Evolutionary conservation across 179 eudicot genomes (phyloP), one percentile per base, ranked within the genome.

Genomic region (Monotropa hypopitys): DNA sequence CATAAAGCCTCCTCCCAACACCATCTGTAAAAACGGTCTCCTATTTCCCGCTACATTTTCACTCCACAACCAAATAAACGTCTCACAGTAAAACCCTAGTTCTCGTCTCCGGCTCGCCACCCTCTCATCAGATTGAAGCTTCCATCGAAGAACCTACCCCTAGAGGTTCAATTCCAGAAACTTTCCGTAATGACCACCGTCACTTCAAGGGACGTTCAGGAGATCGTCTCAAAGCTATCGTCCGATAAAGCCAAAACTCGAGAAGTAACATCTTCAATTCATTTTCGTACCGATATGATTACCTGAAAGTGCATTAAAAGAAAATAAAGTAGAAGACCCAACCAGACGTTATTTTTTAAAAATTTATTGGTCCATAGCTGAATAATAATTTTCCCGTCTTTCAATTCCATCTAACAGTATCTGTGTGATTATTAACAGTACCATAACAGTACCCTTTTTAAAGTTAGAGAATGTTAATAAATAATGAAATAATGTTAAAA

Each of bases 241-340:
- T 87, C 96, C 61, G 94, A 90, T 68, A 94, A 90, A 88, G 83
- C 89, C 16, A 90, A 87, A 86, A 28, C 82, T 63, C 92, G 97
- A 43, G 97, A 94, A 80, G 98, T 92, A 93, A 76, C 11, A 0
- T 73, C 62, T 66, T 33, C 63, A 32, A 5, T 51, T 38, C 72
- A 7, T 63, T 73, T 71, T 72, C 74, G 3, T 13, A 26, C 38
- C 2, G 35, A 6, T 12, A 12, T 70, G 40, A 2, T 70, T 70
- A 0, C 56, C 59, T 16, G 38, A 28, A 45, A 75, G 45, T 28
- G 78, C 56, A 12, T 42, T 43, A 45, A 46, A 76, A 33, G 30
- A 4, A 53, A 51, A 73, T 15, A 9, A n/a, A 72, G 75, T 72
- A 8, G 23, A 72, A 43, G 30, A 45, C 38, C 54, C 13, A 12